These are phyloP conservation scores for Trypanosoma lewisi DNA, from an alignment of 208 protist species.

Conservation along the genomic window DNA sequence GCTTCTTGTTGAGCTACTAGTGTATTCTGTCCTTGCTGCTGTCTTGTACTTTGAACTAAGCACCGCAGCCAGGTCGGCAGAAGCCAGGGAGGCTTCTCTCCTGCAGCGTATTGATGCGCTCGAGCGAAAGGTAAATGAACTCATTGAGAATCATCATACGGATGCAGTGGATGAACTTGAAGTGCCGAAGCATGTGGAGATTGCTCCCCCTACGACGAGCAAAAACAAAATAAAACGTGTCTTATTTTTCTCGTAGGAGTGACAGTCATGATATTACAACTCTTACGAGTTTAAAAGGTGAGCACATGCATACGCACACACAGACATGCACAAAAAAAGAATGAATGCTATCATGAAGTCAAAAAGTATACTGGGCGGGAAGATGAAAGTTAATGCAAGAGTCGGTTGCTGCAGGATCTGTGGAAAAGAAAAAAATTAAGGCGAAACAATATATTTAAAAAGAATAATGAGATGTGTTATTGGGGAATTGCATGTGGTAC, in stretches of 20 bases:
- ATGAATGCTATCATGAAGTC: too few species aligned
- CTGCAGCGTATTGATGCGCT: slow-evolving; percentile 61
- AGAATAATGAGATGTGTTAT: too few species aligned
- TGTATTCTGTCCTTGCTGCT: slow-evolving; percentile 62
- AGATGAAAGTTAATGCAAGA: too few species aligned
- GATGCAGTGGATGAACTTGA: slow-evolving; percentile 34
- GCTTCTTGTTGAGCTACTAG: slow-evolving; percentile 75
- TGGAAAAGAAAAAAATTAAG: too few species aligned
- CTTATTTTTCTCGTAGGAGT: neutral
- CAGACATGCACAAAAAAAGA: too few species aligned
- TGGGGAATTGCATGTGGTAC: too few species aligned
- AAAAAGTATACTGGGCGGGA: too few species aligned
- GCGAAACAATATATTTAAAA: too few species aligned
- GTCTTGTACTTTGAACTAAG: slow-evolving; percentile 66
- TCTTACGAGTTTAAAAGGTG: too few species aligned
- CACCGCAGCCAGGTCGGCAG: slow-evolving; percentile 40
- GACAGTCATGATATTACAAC: too few species aligned
- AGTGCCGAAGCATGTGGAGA: slow-evolving; percentile 36
- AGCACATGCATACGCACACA: too few species aligned
- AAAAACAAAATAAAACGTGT: neutral
- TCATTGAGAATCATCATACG: slow-evolving; percentile 32
- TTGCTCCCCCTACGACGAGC: neutral
- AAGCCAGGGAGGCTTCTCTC: slow-evolving; percentile 59
- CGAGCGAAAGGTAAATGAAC: slow-evolving; percentile 78
- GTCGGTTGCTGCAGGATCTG: too few species aligned